Percentiles rank a stretch among this genome's conserved stretches.
Conservation (phyloP, 192 early-diverging fungal genomes). For the Paraglomus brasilianum region DNA sequence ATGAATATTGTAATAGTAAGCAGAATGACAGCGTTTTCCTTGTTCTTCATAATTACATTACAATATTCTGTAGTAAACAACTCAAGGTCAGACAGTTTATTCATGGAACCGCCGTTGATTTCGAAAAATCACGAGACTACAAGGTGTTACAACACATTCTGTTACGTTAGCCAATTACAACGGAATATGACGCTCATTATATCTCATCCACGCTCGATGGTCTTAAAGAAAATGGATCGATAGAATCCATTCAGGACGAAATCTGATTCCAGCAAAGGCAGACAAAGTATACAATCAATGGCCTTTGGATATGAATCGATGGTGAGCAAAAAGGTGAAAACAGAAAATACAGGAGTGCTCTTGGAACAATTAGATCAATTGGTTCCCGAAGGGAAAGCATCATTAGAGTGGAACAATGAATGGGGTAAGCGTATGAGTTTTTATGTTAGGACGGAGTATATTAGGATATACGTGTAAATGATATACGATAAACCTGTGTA, state of each 20-base stretch:
- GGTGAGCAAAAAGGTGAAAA: neutral
- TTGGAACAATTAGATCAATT: neutral
- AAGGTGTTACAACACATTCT: neutral
- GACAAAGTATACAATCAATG: neutral
- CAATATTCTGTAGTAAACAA: neutral
- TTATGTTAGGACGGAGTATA: too few species aligned
- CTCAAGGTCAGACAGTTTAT: neutral
- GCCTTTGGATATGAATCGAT: neutral
- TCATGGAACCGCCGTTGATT: conserved; percentile 15
- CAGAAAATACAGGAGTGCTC: too few species aligned
- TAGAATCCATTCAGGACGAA: neutral
- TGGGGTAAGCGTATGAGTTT: conserved; percentile 21
- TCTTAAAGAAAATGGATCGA: neutral
- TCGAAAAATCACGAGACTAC: too few species aligned
- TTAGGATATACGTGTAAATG: too few species aligned
- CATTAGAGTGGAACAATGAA: conserved; percentile 20
- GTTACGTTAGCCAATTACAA: neutral
- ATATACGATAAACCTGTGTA: too few species aligned
- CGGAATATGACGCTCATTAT: neutral
- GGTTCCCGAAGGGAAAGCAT: conserved; percentile 20
- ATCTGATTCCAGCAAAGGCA: neutral
- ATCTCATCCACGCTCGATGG: neutral
- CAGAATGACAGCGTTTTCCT: too few species aligned
- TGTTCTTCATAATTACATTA: neutral
- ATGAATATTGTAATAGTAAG: neutral